Percentiles rank a stretch among this genome's conserved stretches.
Conservation (phyloP, 139 green algal genomes). For the Closterium sp. region DNA sequence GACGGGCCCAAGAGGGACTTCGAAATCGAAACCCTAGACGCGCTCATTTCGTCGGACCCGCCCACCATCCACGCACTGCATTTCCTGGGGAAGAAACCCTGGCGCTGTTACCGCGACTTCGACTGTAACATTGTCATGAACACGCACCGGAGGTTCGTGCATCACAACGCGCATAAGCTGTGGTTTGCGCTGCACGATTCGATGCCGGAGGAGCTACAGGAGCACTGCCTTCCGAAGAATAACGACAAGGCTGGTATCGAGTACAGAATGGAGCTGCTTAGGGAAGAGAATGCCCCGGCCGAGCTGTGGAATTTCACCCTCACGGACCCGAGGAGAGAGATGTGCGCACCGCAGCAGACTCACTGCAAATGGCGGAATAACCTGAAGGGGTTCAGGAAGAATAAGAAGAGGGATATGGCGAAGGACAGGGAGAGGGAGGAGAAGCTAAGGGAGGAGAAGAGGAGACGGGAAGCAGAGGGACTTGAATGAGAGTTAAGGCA, state of each 20-base stretch:
- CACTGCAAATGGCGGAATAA: not conserved
- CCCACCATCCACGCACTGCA: not conserved
- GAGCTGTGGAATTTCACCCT: not conserved
- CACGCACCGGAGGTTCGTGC: not conserved
- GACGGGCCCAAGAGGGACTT: not conserved
- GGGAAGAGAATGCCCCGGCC: not conserved
- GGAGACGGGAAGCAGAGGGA: not conserved
- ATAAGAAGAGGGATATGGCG: not conserved
- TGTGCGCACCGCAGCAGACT: not conserved
- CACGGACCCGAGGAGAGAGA: not conserved
- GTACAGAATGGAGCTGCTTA: not conserved
- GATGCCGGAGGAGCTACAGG: not conserved
- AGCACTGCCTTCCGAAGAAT: not conserved
- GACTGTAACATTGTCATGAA: constrained; percentile 4
- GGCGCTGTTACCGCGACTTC: constrained; percentile 8
- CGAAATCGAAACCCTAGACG: not conserved
- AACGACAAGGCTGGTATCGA: not conserved
- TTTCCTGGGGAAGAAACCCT: constrained; percentile 1
- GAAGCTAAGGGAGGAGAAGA: not conserved
- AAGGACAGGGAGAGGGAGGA: not conserved
- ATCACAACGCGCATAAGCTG: not conserved
- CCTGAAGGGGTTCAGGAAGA: not conserved
- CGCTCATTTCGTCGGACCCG: not conserved
- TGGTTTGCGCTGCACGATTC: not conserved
- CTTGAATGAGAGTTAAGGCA: not conserved